These are phyloP conservation scores for Nitzschia inconspicua DNA, from an alignment of 108 stramenopile genomes.

Conservation along the genomic window DNA sequence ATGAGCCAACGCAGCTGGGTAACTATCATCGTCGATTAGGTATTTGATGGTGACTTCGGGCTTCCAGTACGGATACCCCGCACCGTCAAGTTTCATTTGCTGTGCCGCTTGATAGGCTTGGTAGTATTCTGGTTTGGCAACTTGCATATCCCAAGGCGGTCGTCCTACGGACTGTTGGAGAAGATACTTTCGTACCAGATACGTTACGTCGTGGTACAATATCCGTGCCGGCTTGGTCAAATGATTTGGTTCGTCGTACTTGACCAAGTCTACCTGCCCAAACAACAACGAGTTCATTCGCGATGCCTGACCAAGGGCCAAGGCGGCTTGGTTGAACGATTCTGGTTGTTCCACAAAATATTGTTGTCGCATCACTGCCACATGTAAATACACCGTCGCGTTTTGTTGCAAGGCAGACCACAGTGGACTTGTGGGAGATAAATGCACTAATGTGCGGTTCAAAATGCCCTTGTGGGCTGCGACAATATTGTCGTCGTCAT, in stretches of 20 bases:
- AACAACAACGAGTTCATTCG: slow-evolving; percentile 47
- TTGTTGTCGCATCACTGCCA: slow-evolving; percentile 49
- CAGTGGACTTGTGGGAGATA: slow-evolving; percentile 45
- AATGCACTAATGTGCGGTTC: slow-evolving; percentile 44
- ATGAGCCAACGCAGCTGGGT: slow-evolving; percentile 57
- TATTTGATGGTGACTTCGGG: slow-evolving; percentile 78
- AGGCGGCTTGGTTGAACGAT: slow-evolving; percentile 10
- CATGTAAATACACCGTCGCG: slow-evolving; percentile 66
- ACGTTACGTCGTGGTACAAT: slow-evolving; percentile 61
- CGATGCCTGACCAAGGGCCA: slow-evolving; percentile 16
- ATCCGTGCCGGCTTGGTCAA: slow-evolving; percentile 58
- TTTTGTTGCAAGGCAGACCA: slow-evolving; percentile 68
- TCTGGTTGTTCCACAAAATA: neutral
- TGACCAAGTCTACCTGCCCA: slow-evolving; percentile 70
- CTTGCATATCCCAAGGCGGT: slow-evolving; percentile 74
- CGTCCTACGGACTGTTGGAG: slow-evolving; percentile 9
- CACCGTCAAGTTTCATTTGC: slow-evolving; percentile 49
- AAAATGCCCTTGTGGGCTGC: neutral
- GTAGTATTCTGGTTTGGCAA: slow-evolving; percentile 54
- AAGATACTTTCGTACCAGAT: slow-evolving; percentile 41
- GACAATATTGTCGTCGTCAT: slow-evolving; percentile 5
- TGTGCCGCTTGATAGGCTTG: slow-evolving; percentile 42
- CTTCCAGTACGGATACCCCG: slow-evolving; percentile 81
- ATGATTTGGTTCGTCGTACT: slow-evolving; percentile 72
- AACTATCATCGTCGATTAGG: slow-evolving; percentile 63